phyloP scores from a whole-genome alignment of 2,329 filamentous ascomycete species.

The Ceratocystis colombiana region DNA sequence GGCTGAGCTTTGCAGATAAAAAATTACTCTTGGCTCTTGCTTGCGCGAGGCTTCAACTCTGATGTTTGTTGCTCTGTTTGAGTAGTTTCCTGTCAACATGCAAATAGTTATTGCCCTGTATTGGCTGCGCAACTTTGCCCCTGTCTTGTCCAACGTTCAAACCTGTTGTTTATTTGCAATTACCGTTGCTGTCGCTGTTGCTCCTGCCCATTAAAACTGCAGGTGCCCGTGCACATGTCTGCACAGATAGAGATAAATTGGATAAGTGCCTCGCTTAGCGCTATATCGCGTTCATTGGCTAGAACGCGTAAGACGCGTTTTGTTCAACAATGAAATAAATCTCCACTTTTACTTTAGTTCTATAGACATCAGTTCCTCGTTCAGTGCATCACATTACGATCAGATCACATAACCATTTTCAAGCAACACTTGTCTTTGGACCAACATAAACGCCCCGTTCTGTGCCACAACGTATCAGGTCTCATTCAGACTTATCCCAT shows the following conservation, averaged over 20 bases:
- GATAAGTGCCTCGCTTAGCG: neutral
- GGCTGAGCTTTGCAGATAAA: neutral
- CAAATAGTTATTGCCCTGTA: neutral
- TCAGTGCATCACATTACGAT: no score
- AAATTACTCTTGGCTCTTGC: neutral
- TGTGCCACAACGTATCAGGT: neutral
- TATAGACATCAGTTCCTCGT: no score
- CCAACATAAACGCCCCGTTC: neutral
- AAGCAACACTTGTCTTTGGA: no score
- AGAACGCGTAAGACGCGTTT: constrained; percentile 8
- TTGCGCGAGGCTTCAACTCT: neutral
- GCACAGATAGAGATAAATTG: constrained; percentile 23
- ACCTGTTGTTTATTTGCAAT: neutral
- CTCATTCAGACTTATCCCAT: neutral
- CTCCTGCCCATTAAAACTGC: constrained; percentile 1
- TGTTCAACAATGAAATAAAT: neutral
- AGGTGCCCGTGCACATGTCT: neutral
- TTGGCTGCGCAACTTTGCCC: neutral
- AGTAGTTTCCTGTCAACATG: constrained; percentile 8
- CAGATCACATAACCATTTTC: no score
- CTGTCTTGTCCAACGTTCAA: neutral
- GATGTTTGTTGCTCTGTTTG: constrained; percentile 1
- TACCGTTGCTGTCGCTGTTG: constrained; percentile 14
- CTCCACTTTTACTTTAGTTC: neutral
- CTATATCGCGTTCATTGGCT: constrained; percentile 5